phyloP scores from a whole-genome alignment of 495 filamentous ascomycete genomes.

The Lophiostoma macrostomum region DNA sequence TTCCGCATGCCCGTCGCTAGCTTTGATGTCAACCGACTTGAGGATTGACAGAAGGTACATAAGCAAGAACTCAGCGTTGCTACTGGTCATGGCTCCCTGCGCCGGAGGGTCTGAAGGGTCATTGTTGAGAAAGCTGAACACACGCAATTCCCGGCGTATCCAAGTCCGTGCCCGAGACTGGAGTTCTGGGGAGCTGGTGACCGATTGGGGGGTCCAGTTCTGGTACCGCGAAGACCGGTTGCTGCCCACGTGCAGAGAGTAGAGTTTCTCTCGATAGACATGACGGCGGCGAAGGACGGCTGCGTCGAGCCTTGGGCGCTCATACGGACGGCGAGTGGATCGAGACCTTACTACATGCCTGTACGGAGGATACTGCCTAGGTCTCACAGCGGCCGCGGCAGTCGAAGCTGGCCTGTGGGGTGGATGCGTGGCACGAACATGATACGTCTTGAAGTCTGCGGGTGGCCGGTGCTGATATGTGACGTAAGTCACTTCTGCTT shows the following conservation, averaged over 20 bases:
- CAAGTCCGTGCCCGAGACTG: conserved; percentile 81
- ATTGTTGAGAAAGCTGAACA: conserved; percentile 64
- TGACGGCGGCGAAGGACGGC: conserved; percentile 66
- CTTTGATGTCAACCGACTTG: conserved; percentile 86
- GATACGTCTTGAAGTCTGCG: conserved; percentile 54
- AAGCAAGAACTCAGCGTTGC: conserved; percentile 85
- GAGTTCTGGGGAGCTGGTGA: conserved; percentile 62
- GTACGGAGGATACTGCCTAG: neutral
- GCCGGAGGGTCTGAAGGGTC: conserved; percentile 2
- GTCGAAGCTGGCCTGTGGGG: no score
- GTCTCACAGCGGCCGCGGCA: conserved; percentile 7
- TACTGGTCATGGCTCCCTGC: conserved; percentile 43
- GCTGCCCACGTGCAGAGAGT: conserved; percentile 79
- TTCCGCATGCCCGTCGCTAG: conserved; percentile 78
- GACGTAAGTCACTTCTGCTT: conserved; percentile 63
- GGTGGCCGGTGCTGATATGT: conserved; percentile 58
- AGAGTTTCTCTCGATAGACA: conserved; percentile 73
- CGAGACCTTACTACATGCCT: conserved; percentile 5
- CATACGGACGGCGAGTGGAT: conserved; percentile 3
- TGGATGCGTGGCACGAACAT: conserved; percentile 45
- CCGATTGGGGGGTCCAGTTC: conserved; percentile 66
- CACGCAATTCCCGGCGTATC: conserved; percentile 82
- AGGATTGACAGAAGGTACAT: conserved; percentile 87
- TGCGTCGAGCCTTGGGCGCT: conserved; percentile 44
- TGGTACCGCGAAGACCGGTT: conserved; percentile 77